A percentile compares a stretch with the other conserved stretches of the same genome.
phyloP scores from a whole-genome alignment of 2,329 filamentous ascomycete species.

The Hymenoscyphus scutula region DNA sequence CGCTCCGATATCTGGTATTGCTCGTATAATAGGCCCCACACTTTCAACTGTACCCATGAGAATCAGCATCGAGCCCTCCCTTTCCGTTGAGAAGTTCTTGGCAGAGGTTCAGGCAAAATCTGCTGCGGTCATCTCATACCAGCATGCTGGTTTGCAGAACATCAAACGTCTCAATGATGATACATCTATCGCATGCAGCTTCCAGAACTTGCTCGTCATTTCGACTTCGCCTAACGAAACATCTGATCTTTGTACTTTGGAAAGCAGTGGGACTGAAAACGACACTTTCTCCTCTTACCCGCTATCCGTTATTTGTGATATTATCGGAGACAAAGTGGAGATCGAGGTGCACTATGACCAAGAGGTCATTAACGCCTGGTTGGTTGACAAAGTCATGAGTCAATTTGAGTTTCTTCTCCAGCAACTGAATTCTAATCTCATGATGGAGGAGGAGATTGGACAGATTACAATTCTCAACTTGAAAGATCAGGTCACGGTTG shows the following conservation, averaged over 20 bases:
- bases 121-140: neutral
- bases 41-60: slow-evolving; percentile 44
- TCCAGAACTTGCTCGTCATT: slow-evolving; percentile 17
- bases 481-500: slow-evolving; percentile 9
- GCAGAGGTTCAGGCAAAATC: slow-evolving; percentile 43
- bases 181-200: slow-evolving; percentile 17
- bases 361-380: slow-evolving; percentile 12
- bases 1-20: slow-evolving; percentile 39
- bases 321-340: neutral
- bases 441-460: slow-evolving; percentile 7
- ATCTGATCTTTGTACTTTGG: neutral
- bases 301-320: slow-evolving; percentile 14
- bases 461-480: slow-evolving; percentile 9
- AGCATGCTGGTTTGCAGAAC: slow-evolving; percentile 10
- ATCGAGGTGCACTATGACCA: slow-evolving; percentile 15
- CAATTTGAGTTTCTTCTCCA: slow-evolving; percentile 16
- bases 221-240: slow-evolving; percentile 6
- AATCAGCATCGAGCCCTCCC: slow-evolving; percentile 35
- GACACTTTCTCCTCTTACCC: slow-evolving; percentile 17
- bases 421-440: slow-evolving; percentile 8
- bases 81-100: slow-evolving; percentile 42
- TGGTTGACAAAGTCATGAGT: slow-evolving; percentile 9
- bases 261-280: slow-evolving; percentile 8
- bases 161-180: slow-evolving; percentile 20
- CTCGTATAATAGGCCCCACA: slow-evolving; percentile 43